A percentile compares a stretch with the other conserved stretches of the same genome.
Conservation (phyloP, 208 protist species). For the Leishmania arabica region DNA sequence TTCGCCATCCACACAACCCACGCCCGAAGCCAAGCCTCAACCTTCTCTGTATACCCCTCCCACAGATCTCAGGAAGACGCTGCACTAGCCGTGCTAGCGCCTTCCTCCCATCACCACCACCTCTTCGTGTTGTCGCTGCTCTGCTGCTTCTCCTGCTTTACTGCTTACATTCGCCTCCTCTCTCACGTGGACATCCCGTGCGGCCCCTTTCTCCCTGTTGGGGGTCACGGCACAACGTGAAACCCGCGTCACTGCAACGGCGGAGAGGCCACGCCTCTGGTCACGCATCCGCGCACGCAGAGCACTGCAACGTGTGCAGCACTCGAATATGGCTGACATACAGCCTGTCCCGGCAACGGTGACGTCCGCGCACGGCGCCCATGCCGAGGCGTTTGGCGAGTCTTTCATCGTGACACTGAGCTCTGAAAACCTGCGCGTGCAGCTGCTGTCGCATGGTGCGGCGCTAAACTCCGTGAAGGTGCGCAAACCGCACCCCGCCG, state of each 20-base stretch:
- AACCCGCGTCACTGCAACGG: background rate
- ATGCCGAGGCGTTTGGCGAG: slow-evolving; percentile 65
- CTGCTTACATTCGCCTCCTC: background rate
- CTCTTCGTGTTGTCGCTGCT: background rate
- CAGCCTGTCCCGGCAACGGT: slow-evolving; percentile 16
- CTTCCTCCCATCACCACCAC: background rate
- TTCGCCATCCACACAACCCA: background rate
- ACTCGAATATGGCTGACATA: slow-evolving; percentile 5
- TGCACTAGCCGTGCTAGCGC: background rate
- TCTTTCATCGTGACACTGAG: slow-evolving; percentile 51
- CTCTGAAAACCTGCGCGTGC: slow-evolving; percentile 54
- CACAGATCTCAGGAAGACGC: background rate
- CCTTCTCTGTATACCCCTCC: background rate
- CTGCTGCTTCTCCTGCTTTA: background rate
- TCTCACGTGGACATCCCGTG: background rate
- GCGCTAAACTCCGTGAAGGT: slow-evolving; percentile 67
- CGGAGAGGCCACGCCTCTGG: background rate
- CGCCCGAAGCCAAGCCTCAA: background rate
- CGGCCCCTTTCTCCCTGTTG: background rate
- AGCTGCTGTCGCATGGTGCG: slow-evolving; percentile 67
- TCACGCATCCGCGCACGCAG: background rate
- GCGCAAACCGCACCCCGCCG: slow-evolving; percentile 35
- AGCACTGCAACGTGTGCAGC: background rate
- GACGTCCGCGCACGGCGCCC: slow-evolving; percentile 11
- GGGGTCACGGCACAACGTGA: background rate